Evolutionary conservation across 129 eudicot species (phyloP).

Genomic region (Sambucus nigra): DNA sequence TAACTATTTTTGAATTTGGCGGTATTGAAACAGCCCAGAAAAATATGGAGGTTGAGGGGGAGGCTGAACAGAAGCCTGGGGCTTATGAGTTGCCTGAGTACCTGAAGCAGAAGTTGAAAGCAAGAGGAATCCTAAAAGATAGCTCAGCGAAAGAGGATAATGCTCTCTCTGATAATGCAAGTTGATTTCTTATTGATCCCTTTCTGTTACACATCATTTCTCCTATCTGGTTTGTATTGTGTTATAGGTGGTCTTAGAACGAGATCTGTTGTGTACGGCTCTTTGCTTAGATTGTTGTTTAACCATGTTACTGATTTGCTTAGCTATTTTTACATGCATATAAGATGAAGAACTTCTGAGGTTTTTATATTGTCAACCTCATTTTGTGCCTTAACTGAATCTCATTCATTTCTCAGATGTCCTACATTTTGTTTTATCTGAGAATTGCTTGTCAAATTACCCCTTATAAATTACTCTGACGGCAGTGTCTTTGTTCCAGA

Average conservation of each 20-base stretch:
- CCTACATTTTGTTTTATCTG: background rate
- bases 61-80: conserved; percentile 33
- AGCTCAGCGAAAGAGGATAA: conserved; percentile 23
- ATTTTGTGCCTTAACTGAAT: background rate
- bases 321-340: too few species aligned
- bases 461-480: conserved; percentile 3
- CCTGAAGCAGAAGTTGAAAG: conserved; percentile 81
- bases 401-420: background rate
- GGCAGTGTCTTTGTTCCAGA: conserved; percentile 29
- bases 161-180: conserved; percentile 28
- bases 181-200: conserved; percentile 8
- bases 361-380: background rate
- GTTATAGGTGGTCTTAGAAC: background rate
- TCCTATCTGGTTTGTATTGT: background rate
- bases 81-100: conserved; percentile 67
- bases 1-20: conserved; percentile 16
- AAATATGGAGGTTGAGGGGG: conserved; percentile 24
- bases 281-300: background rate
- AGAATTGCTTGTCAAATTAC: background rate
- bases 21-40: conserved; percentile 26
- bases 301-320: too few species aligned
- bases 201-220: conserved; percentile 4
- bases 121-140: conserved; percentile 84
- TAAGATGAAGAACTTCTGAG: background rate
- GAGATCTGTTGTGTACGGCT: background rate